Conservation (phyloP, 345 rosid genomes). For the Camelina hispida region DNA sequence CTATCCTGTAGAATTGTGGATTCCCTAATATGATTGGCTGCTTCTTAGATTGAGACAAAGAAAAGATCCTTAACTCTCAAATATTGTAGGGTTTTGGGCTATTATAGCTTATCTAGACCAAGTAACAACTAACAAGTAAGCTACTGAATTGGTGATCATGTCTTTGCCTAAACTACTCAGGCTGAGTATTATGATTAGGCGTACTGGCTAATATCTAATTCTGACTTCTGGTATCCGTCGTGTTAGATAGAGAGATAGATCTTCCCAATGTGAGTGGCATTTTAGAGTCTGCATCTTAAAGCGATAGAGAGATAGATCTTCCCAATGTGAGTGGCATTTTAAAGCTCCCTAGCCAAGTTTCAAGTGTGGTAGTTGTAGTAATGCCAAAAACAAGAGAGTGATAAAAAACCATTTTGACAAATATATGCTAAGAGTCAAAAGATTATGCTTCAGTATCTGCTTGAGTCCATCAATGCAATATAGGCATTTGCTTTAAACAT, state of each 20-base stretch:
- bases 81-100: not conserved
- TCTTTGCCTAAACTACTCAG: constrained; percentile 10
- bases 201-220: not conserved
- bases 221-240: not conserved
- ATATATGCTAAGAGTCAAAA: not conserved
- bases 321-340: not conserved
- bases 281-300: not conserved
- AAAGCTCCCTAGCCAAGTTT: constrained; percentile 2
- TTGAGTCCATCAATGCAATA: not conserved
- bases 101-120: constrained; percentile 11
- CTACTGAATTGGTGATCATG: constrained; percentile 8
- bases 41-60: constrained; percentile 15
- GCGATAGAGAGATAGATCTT: no score
- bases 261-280: not conserved
- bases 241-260: not conserved
- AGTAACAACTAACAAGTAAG: not conserved
- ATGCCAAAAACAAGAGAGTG: not conserved
- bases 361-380: constrained; percentile 6
- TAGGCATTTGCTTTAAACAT: constrained; percentile 1
- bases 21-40: constrained; percentile 22
- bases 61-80: constrained; percentile 7
- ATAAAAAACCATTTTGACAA: not conserved
- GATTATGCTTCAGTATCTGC: constrained; percentile 6
- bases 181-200: constrained; percentile 3
- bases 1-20: constrained; percentile 23